Percentiles rank a stretch among this genome's conserved stretches.
These are phyloP conservation scores for Penicillium thymicola DNA, from an alignment of 2,329 filamentous ascomycete species.

Conservation along the genomic window DNA sequence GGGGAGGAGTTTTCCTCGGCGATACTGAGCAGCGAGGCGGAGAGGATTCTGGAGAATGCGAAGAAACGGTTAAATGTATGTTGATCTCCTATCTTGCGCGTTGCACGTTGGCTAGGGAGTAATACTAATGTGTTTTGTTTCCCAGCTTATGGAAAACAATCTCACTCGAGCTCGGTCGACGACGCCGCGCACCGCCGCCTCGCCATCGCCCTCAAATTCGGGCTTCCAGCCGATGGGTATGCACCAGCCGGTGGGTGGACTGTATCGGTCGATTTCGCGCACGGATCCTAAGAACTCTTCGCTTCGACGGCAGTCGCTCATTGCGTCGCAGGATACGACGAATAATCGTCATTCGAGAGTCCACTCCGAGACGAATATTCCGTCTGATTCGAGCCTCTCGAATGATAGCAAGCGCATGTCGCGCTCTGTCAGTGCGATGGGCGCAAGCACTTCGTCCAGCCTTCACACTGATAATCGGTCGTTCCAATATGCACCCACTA, in stretches of 20 bases:
- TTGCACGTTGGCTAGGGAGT: not conserved
- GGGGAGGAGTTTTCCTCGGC: constrained; percentile 68
- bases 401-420: constrained; percentile 46
- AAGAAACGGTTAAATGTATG: constrained; percentile 83
- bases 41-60: constrained; percentile 87
- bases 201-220: constrained; percentile 32
- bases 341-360: constrained; percentile 57
- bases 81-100: constrained; percentile 7
- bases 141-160: constrained; percentile 89
- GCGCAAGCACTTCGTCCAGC: constrained; percentile 32
- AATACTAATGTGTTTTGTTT: constrained; percentile 17
- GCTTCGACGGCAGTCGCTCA: constrained; percentile 41
- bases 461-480: constrained; percentile 34
- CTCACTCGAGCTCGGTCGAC: constrained; percentile 73
- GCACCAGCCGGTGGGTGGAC: constrained; percentile 38
- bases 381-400: constrained; percentile 34
- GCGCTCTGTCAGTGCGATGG: constrained; percentile 61
- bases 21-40: constrained; percentile 75
- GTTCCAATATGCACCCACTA: constrained; percentile 32
- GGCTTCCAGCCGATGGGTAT: constrained; percentile 28
- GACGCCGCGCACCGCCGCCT: constrained; percentile 56
- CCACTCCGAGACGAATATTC: constrained; percentile 59
- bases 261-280: constrained; percentile 43
- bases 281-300: constrained; percentile 46
- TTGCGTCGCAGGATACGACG: constrained; percentile 32